Percentiles rank a stretch among this genome's conserved stretches.
These are phyloP conservation scores for Mucor indicus DNA, from an alignment of 371 early-diverging fungal species.

Conservation along the genomic window DNA sequence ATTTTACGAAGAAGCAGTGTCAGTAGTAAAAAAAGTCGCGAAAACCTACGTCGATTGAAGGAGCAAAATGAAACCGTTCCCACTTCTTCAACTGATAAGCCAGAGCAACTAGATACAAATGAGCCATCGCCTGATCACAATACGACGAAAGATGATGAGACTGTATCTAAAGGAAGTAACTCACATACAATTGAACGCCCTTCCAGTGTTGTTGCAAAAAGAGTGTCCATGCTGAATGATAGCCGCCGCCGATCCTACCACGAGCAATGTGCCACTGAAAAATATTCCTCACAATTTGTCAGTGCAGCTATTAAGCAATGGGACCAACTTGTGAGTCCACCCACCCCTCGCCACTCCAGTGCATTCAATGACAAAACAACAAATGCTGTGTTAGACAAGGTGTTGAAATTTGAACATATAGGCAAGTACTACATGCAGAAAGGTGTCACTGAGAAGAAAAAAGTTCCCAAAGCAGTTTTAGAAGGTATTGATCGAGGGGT, in stretches of 20 bases:
- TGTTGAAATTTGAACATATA: conserved; percentile 41
- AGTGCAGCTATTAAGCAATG: conserved; percentile 38
- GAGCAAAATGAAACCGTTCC: too few species aligned
- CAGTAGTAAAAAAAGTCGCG: conserved; percentile 36
- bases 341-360: conserved; percentile 20
- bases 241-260: conserved; percentile 31
- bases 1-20: conserved; percentile 31
- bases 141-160: conserved; percentile 16
- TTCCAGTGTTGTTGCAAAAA: conserved; percentile 22
- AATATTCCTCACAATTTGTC: conserved; percentile 23
- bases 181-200: conserved; percentile 19
- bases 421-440: conserved; percentile 28
- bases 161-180: too few species aligned
- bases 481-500: conserved; percentile 20
- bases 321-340: conserved; percentile 26
- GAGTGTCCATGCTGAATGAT: conserved; percentile 17
- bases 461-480: neutral
- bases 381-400: conserved; percentile 38
- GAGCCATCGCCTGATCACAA: too few species aligned
- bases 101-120: too few species aligned
- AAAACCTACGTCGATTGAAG: conserved; percentile 24
- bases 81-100: too few species aligned
- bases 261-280: conserved; percentile 29
- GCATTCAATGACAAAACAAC: conserved; percentile 14
- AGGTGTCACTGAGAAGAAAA: too few species aligned